These are phyloP conservation scores for Lagenaria siceraria DNA, from an alignment of 306 rosid genomes.

Conservation along the genomic window DNA sequence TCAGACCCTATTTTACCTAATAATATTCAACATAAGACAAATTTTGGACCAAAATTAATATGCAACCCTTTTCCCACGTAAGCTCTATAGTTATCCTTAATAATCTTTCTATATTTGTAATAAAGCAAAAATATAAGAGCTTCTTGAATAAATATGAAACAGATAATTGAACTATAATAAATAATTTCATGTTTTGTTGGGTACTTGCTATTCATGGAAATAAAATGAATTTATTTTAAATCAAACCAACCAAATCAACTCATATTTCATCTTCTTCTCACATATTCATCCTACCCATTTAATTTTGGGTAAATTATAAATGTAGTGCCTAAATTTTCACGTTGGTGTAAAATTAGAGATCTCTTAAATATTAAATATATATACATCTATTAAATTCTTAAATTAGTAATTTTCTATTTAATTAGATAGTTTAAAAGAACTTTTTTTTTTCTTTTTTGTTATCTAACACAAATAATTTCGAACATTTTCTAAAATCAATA, in stretches of 20 bases:
- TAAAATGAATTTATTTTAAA: not conserved
- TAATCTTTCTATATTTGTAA: not conserved
- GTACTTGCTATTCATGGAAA: no score
- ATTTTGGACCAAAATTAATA: constrained; percentile 8
- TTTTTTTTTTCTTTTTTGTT: no score
- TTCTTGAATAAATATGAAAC: not conserved
- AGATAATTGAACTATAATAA: not conserved
- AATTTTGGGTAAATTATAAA: no score
- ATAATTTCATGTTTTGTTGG: not conserved
- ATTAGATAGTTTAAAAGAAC: no score
- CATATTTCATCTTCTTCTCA: not conserved
- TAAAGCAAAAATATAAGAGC: not conserved
- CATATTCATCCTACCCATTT: no score
- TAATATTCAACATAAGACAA: constrained; percentile 26
- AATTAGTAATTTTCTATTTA: no score
- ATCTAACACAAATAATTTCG: no score
- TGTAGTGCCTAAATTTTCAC: no score
- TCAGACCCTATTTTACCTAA: constrained; percentile 32
- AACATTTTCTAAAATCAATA: no score
- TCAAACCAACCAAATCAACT: not conserved
- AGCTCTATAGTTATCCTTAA: not conserved
- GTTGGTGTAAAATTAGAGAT: no score
- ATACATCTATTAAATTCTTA: no score
- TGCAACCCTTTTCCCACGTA: not conserved
- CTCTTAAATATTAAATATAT: no score